Percentiles rank a stretch among this genome's conserved stretches.
These are phyloP conservation scores for Penicillium sp. DNA, from an alignment of 2,329 filamentous ascomycete species.

Conservation along the genomic window DNA sequence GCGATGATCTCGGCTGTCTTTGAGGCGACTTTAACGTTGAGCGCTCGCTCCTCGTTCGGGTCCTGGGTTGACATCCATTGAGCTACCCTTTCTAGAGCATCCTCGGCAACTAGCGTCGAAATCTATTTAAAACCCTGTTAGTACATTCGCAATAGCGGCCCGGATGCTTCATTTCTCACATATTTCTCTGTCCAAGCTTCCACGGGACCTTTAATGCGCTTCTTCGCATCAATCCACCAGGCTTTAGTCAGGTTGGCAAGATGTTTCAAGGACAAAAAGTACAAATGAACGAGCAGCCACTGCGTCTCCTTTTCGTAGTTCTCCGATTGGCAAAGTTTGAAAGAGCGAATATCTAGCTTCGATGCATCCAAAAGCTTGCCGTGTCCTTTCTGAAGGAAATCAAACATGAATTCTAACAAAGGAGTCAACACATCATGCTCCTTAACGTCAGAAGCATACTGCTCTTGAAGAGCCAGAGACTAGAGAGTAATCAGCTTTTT, in stretches of 20 bases:
- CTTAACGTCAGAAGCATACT: slow-evolving; percentile 81
- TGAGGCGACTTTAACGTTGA: slow-evolving; percentile 73
- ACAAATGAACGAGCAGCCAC: slow-evolving; percentile 83
- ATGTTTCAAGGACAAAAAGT: slow-evolving; percentile 79
- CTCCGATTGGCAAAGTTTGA: slow-evolving; percentile 65
- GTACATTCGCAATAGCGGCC: not conserved
- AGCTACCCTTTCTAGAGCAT: slow-evolving; percentile 45
- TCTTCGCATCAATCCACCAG: slow-evolving; percentile 84
- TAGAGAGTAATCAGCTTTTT: slow-evolving; percentile 36
- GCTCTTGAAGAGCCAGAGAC: slow-evolving; percentile 79
- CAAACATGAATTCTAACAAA: slow-evolving; percentile 79
- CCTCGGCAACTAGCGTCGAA: slow-evolving; percentile 47
- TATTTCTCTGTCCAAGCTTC: slow-evolving; percentile 85
- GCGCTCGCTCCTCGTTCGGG: slow-evolving; percentile 56
- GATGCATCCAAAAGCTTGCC: slow-evolving; percentile 72
- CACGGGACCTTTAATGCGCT: slow-evolving; percentile 77
- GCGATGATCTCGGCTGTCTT: slow-evolving; percentile 78
- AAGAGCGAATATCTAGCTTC: slow-evolving; percentile 71
- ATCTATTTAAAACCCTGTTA: slow-evolving; percentile 43
- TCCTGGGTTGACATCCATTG: slow-evolving; percentile 51
- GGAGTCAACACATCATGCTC: slow-evolving; percentile 70
- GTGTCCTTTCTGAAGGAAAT: slow-evolving; percentile 79
- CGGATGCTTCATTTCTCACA: slow-evolving; percentile 68
- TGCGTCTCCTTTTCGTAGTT: slow-evolving; percentile 74
- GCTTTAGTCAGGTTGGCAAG: slow-evolving; percentile 77